A percentile compares a stretch with the other conserved stretches of the same genome.
These are phyloP conservation scores for Vitis hybrid DNA, from an alignment of 177 flowering plant species.

Conservation along the genomic window DNA sequence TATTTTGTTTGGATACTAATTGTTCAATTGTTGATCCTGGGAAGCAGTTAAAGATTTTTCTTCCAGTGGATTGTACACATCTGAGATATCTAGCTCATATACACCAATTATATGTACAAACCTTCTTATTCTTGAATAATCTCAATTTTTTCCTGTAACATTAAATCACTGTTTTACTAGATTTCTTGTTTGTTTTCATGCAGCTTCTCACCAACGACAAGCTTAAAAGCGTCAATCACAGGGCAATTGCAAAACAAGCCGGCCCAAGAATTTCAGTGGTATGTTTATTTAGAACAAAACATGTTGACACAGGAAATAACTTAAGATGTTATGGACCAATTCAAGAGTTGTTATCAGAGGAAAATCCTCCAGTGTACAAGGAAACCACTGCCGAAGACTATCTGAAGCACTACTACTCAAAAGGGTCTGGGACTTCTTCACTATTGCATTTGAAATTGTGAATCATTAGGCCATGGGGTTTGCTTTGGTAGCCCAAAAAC, in stretches of 20 bases:
- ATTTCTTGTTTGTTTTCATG: neutral
- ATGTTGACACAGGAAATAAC: neutral
- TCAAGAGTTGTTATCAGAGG: conserved; percentile 10
- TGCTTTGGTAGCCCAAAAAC: too few species aligned
- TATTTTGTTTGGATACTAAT: too few species aligned
- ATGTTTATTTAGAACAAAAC: neutral
- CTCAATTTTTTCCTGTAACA: too few species aligned
- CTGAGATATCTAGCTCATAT: too few species aligned
- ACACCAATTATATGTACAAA: too few species aligned
- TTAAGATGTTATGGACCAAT: conserved; percentile 7
- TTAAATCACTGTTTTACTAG: neutral
- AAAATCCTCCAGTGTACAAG: conserved; percentile 8
- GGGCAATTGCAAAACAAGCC: neutral
- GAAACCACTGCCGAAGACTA: conserved; percentile 5
- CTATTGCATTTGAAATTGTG: neutral
- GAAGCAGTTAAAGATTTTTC: too few species aligned
- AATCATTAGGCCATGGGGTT: neutral
- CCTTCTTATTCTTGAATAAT: too few species aligned
- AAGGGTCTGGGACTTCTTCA: conserved; percentile 1
- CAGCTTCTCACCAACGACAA: conserved; percentile 12
- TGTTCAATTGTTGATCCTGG: too few species aligned
- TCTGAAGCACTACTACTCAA: neutral
- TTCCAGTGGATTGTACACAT: too few species aligned
- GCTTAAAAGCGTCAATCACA: conserved; percentile 10
- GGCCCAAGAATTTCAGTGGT: conserved; percentile 17